Conservation (phyloP, 2,329 filamentous ascomycete species). For the Cercospora sp. region DNA sequence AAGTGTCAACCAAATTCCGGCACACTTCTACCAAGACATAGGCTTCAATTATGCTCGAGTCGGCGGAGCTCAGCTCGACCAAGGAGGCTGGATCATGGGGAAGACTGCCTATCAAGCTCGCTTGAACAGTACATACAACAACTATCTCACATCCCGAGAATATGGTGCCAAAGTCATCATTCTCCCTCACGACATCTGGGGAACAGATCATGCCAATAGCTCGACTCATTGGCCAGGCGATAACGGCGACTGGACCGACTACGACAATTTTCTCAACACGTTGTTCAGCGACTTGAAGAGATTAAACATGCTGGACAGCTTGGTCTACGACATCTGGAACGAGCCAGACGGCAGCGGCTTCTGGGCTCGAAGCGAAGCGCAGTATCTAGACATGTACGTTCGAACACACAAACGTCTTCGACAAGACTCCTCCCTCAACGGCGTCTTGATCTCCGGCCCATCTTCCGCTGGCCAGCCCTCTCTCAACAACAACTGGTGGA, state of each 20-base stretch:
- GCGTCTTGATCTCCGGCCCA: conserved; percentile 43
- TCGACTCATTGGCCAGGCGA: conserved; percentile 52
- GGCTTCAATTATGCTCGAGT: conserved; percentile 46
- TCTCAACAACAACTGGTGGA: conserved; percentile 46
- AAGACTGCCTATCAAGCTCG: conserved; percentile 38
- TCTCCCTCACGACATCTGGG: conserved; percentile 33
- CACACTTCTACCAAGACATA: conserved; percentile 44
- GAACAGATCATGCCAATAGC: conserved; percentile 37
- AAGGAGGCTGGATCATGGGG: conserved; percentile 46
- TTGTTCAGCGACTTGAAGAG: conserved; percentile 43
- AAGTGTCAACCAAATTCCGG: conserved; percentile 42
- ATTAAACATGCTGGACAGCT: conserved; percentile 41
- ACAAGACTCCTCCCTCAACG: conserved; percentile 29
- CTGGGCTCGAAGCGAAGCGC: conserved; percentile 41
- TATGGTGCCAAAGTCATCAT: conserved; percentile 28
- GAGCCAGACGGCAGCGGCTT: conserved; percentile 51
- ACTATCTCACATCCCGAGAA: conserved; percentile 49
- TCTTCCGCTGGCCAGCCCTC: conserved; percentile 41
- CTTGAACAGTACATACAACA: conserved; percentile 48
- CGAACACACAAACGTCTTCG: conserved; percentile 44
- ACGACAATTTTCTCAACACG: conserved; percentile 47
- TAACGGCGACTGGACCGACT: conserved; percentile 51
- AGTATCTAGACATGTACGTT: conserved; percentile 47
- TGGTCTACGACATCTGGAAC: conserved; percentile 57
- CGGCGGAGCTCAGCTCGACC: conserved; percentile 46